phyloP scores from a whole-genome alignment of 1,284 basidiomycete genomes.

The Malassezia furfur region DNA sequence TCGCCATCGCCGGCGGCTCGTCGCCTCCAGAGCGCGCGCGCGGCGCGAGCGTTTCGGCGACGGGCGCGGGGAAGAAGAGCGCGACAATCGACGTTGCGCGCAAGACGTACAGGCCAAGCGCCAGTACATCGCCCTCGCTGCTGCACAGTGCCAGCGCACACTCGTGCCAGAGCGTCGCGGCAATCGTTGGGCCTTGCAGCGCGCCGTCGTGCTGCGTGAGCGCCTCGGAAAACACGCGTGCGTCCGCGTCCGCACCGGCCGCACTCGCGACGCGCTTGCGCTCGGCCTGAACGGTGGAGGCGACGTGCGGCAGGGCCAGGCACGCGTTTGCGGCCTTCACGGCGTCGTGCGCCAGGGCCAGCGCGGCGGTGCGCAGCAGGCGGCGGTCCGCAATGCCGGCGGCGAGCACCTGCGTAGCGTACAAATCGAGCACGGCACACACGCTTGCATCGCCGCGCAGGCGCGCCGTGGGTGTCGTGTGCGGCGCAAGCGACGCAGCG shows the following conservation, averaged over 20 bases:
- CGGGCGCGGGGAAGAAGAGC: slow-evolving; percentile 12
- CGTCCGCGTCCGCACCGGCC: not conserved
- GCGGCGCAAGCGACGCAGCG: slow-evolving; percentile 18
- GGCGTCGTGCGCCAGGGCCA: slow-evolving; percentile 11
- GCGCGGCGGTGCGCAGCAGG: slow-evolving; percentile 7
- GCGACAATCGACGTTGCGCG: slow-evolving; percentile 6
- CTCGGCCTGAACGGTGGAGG: not conserved
- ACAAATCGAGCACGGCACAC: slow-evolving; percentile 29
- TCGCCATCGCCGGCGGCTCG: not conserved
- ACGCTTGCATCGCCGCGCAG: slow-evolving; percentile 24
- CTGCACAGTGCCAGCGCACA: slow-evolving; percentile 3
- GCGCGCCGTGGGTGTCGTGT: slow-evolving; percentile 12
- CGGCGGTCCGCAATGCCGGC: slow-evolving; percentile 18
- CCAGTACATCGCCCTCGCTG: not conserved
- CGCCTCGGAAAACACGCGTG: not conserved
- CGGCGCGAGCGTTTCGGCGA: slow-evolving; percentile 3
- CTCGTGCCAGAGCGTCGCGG: slow-evolving; percentile 6
- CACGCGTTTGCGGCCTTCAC: slow-evolving; percentile 9
- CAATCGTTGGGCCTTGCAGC: not conserved
- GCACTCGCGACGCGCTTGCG: not conserved
- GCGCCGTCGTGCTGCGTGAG: not conserved
- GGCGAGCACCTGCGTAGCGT: slow-evolving; percentile 28
- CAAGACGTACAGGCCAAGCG: slow-evolving; percentile 6
- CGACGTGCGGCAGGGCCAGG: not conserved
- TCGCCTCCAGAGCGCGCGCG: not conserved